Evolutionary conservation across 2,329 filamentous ascomycete genomes (phyloP).

Genomic region (Aspergillus niger): DNA sequence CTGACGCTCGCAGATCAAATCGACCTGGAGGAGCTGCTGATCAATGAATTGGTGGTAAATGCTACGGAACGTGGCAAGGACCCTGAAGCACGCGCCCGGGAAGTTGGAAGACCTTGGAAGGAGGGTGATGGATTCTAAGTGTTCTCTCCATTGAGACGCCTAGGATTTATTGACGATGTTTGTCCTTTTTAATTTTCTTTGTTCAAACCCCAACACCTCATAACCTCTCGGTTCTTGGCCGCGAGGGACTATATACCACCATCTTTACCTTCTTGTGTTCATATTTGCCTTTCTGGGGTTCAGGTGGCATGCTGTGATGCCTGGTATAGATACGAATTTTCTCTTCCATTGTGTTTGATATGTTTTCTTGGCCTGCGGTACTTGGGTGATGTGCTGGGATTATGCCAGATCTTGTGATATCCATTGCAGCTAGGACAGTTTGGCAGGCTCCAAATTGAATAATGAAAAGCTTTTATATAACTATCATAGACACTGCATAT

Average conservation of each 20-base stretch:
- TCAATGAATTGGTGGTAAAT: conserved; percentile 45
- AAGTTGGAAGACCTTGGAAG: conserved; percentile 57
- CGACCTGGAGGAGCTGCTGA: conserved; percentile 42
- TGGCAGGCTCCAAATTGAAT: conserved; percentile 21
- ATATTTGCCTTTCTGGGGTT: not conserved
- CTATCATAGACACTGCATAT: not conserved
- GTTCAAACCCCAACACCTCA: not conserved
- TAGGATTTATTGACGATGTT: not conserved
- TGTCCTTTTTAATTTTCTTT: no score
- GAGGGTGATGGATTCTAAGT: conserved; percentile 57
- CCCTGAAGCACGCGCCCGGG: conserved; percentile 53
- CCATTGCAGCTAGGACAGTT: conserved; percentile 6
- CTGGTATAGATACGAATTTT: conserved; percentile 4
- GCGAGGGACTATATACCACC: not conserved
- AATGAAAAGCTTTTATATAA: not conserved
- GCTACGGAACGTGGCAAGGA: conserved; percentile 56
- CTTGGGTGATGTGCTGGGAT: not conserved
- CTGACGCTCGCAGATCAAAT: conserved; percentile 49
- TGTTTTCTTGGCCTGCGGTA: not conserved
- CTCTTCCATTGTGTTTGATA: not conserved
- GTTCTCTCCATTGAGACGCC: not conserved
- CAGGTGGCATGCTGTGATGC: not conserved
- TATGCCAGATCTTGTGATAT: not conserved
- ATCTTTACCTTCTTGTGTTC: not conserved
- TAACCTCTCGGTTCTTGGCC: not conserved